Base-by-base conservation (phyloP, 768 basidiomycete species). In the Leccinum boreale region DNA sequence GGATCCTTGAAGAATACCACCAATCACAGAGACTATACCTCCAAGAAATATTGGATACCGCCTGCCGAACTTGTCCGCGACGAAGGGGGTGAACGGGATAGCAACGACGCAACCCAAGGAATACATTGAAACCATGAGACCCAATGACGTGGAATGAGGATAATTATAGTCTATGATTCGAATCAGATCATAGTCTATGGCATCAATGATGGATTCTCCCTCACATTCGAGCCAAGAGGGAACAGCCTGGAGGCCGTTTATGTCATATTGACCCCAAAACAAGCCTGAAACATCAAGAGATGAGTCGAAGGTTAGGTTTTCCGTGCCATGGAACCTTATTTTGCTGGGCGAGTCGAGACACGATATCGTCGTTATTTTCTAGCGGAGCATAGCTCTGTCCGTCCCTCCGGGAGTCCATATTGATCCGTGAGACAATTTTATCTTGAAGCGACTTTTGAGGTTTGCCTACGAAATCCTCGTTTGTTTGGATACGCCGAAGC, bases 321-420 rank as follows among this genome's bases (percentile, higher is more conserved):
- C 64, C 66, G 67, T 85, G 85, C 85, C 85, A 87, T 4, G 9
- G 10, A 19, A 19, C 39, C 8, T 42, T 11, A 5, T 19, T n/a
- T 19, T 19, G 39, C 17, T 42, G n/a, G 9, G n/a, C 39, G 39
- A 42, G 39, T 6, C n/a, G n/a, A 19, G 39, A 42, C 10, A 42
- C 39, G 3, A 42, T 42, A n/a, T 10, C n/a, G n/a, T 42, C 10
- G 10, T 19, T 19, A 42, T 19, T 19, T n/a, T 42, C n/a, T 42
- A 42, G n/a, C 10, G n/a, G 39, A 39, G 3, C 2, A 42, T 42
- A n/a, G 2, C 15, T 36, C 6, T 36, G 35, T 8, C 15, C 15
- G 15, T 36, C 35, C 9, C 39, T 39, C 39, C n/a, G 39, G 2
- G 39, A 39, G n/a, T 39, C n/a, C 4, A n/a, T 39, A 15, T 39